Conservation (phyloP, 768 basidiomycete species). For the Kwoniella sp. region DNA sequence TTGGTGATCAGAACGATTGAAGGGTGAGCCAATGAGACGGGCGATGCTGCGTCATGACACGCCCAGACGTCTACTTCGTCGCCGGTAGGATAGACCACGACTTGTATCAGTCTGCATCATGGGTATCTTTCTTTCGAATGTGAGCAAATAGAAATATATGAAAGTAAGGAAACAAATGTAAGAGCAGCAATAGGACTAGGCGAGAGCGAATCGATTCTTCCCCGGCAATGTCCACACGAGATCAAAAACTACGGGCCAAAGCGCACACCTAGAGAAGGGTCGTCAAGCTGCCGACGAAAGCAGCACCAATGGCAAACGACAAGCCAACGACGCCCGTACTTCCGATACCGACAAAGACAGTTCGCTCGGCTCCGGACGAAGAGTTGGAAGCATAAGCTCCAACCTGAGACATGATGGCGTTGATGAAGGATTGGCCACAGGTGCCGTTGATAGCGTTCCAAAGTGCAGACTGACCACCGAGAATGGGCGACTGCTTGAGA, state of each 20-base stretch:
- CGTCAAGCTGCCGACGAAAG: conserved; percentile 28
- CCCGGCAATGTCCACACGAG: too few relatives aligned
- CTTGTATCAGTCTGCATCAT: too few relatives aligned
- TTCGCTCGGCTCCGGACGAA: conserved; percentile 28
- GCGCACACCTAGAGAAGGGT: conserved; percentile 27
- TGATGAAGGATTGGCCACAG: conserved; percentile 71
- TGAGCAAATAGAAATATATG: too few relatives aligned
- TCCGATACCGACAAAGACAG: conserved; percentile 16
- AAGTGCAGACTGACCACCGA: conserved; percentile 68
- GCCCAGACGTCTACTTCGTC: too few relatives aligned
- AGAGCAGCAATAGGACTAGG: background rate
- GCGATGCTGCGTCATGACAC: too few relatives aligned
- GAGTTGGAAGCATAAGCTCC: conserved; percentile 38
- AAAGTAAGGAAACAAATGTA: background rate
- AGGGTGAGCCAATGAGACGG: too few relatives aligned
- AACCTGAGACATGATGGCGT: conserved; percentile 52
- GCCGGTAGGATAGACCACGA: too few relatives aligned
- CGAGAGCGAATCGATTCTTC: background rate
- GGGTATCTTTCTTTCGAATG: too few relatives aligned
- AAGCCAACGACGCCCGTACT: conserved; percentile 19
- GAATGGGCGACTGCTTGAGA: conserved; percentile 65
- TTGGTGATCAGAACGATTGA: too few relatives aligned
- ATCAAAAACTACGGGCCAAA: background rate
- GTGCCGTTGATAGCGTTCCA: conserved; percentile 66
- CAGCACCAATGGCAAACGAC: conserved; percentile 10